Evolutionary conservation across 1,139 yeast species (phyloP).

Genomic region (Yamadazyma conglobata): DNA sequence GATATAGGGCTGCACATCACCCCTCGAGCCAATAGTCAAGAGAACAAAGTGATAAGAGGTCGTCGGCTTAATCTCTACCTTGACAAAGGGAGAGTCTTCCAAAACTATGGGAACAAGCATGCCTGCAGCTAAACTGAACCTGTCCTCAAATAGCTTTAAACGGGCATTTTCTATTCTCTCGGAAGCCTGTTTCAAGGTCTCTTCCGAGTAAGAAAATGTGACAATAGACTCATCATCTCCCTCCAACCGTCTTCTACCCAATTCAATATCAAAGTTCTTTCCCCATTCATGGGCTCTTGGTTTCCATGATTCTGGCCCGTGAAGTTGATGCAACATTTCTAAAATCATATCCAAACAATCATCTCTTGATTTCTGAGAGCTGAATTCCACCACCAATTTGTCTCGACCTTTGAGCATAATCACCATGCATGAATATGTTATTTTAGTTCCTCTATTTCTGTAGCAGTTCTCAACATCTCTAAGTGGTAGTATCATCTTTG

Average conservation of each 20-base stretch:
- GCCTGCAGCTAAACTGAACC: constrained; percentile 56
- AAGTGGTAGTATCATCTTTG: constrained; percentile 82
- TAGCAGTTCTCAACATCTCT: constrained; percentile 65
- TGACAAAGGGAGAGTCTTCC: constrained; percentile 59
- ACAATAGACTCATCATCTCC: constrained; percentile 7
- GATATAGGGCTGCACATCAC: constrained; percentile 95
- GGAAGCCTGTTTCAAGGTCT: constrained; percentile 18
- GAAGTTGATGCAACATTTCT: constrained; percentile 44
- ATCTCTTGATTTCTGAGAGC: constrained; percentile 61
- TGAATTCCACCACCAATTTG: constrained; percentile 73
- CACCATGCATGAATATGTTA: constrained; percentile 61
- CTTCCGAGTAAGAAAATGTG: constrained; percentile 12
- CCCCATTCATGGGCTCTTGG: constrained; percentile 33
- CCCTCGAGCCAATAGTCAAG: constrained; percentile 89
- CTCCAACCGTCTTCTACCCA: constrained; percentile 16
- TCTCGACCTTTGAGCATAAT: constrained; percentile 71
- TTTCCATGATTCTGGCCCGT: constrained; percentile 24
- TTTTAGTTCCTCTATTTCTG: constrained; percentile 52
- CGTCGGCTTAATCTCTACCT: constrained; percentile 50
- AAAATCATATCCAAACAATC: constrained; percentile 62
- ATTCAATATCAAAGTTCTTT: constrained; percentile 18
- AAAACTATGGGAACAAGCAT: constrained; percentile 62
- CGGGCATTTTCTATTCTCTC: constrained; percentile 45
- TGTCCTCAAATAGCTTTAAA: constrained; percentile 60
- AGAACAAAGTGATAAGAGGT: constrained; percentile 61